Evolutionary conservation across 139 green algal genomes (phyloP), one percentile per base, ranked within the genome.

Genomic region (Micractinium conductrix): DNA sequence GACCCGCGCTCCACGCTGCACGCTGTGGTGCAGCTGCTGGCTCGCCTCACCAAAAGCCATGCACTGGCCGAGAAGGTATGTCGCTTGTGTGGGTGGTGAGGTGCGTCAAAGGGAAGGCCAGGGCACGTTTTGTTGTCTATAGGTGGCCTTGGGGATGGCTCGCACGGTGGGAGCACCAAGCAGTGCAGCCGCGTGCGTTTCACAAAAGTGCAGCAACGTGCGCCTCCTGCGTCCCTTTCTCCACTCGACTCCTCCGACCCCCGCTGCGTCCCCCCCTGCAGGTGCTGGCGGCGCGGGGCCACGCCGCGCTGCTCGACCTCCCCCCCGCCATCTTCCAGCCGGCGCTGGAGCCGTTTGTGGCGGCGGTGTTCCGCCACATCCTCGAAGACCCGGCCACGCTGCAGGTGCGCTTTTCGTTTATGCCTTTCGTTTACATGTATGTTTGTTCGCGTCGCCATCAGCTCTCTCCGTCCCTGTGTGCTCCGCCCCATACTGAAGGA

Each of bases 361-460:
- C 92, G 1, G 81, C 93, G 10, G 89, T 99, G 22, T 84, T 99
- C 62, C 90, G 95, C 2, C 93, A 99, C 83, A 85, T 98, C 60
- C 81, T 98, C 81, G 96, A 99, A 86, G 96, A 99, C 86, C 91
- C 92, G 2, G 80, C 84, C 45, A 98, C 95, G 16, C 91, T 99
- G 84, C 91, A 94, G 81, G 58, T 85, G 68, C 0, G 38, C 48
- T 24, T 16, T 58, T 58, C 16, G 12, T 16, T 16, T 24, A 58
- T 10, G 48, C 48, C 48, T 58, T 58, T 58, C 16, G 10, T 58
- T 58, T n/a, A n/a, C n/a, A n/a, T n/a, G n/a, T n/a, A n/a, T n/a
- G n/a, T n/a, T n/a, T n/a, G n/a, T n/a, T n/a, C n/a, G n/a, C n/a
- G n/a, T n/a, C n/a, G n/a, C n/a, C n/a, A n/a, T n/a, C n/a, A n/a